Evolutionary conservation across 2,329 filamentous ascomycete species (phyloP), one percentile per base, ranked within the genome.

Genomic region (Amesomyces nigricolor): DNA sequence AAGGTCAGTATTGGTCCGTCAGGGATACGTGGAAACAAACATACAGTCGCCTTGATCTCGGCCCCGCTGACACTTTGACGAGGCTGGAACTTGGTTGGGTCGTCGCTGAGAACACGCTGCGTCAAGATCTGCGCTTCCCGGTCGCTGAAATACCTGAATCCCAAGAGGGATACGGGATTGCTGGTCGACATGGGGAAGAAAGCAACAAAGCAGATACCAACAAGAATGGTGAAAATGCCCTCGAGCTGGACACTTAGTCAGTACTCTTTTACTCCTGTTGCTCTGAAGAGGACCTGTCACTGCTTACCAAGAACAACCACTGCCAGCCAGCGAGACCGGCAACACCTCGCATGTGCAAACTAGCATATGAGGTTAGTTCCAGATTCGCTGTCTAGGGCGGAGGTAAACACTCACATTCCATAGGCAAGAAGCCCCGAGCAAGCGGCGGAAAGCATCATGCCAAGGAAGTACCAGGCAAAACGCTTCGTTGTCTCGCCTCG

Each of bases 401-500:
- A 26, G 22, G 22, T 26, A 26, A 26, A 17, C 11, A 59, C 61
- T 56, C 40, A 61, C 64, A 75, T 72, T 8, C 70, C 74, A 40
- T 73, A 76, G 2, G 73, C 73, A 16, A 76, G 66, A 0, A 76
- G 65, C 2, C 73, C 72, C 0, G 69, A 68, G 8, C 67, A 69
- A 0, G 72, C 74, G 19, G 67, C 66, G 0, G 73, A 73, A 13
- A 71, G 61, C 57, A 73, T 70, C 47, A 75, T 77, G 2, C 75
- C 74, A 16, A 77, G 68, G 51, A 75, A 77, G 60, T 72, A 77
- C 53, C 66, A 68, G 10, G 73, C 70, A 51, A 77, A 74, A 2
- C 75, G 65, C 61, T 74, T 76, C 47, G 72, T 74, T 0, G 72
- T 76, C 57, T 78, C 75, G 7, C 69, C 67, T 3, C 68, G 68